Evolutionary conservation across 2,329 filamentous ascomycete genomes (phyloP).

Genomic region (Tolypocladium nubicola): DNA sequence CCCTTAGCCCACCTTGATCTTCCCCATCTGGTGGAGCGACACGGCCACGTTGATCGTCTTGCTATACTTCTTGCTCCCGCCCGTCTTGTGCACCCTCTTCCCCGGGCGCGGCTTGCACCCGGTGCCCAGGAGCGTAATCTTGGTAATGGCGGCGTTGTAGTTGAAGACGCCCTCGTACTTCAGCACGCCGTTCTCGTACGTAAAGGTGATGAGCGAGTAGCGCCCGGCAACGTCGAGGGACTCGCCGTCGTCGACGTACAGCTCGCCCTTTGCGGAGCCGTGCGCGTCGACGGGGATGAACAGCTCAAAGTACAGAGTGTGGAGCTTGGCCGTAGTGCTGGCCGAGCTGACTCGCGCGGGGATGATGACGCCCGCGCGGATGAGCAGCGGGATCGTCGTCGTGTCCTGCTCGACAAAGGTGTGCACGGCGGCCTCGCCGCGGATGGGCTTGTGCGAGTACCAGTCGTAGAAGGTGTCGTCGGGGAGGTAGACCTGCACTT

Average conservation of each 20-base stretch:
- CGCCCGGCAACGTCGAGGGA: slow-evolving; percentile 45
- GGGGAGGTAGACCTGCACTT: slow-evolving; percentile 37
- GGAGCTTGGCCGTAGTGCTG: slow-evolving; percentile 54
- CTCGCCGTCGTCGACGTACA: slow-evolving; percentile 74
- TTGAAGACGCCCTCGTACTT: slow-evolving; percentile 41
- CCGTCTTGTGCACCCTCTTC: slow-evolving; percentile 1
- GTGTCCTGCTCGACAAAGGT: slow-evolving; percentile 23
- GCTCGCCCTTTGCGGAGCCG: slow-evolving; percentile 52
- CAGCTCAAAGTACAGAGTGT: slow-evolving; percentile 58
- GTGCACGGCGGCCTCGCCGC: slow-evolving; percentile 28
- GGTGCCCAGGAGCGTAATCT: slow-evolving; percentile 38
- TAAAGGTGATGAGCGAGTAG: slow-evolving; percentile 47
- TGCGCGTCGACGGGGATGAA: slow-evolving; percentile 54
- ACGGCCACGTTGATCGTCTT: slow-evolving; percentile 12
- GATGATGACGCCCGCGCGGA: slow-evolving; percentile 55
- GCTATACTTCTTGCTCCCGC: slow-evolving; percentile 6
- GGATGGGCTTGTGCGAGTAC: slow-evolving; percentile 35
- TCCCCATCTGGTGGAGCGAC: slow-evolving; percentile 9
- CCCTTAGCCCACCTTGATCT: neutral
- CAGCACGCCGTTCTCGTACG: slow-evolving; percentile 43
- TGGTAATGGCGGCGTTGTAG: slow-evolving; percentile 35
- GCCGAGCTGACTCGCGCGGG: slow-evolving; percentile 44
- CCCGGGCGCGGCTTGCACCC: neutral
- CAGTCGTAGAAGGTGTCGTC: slow-evolving; percentile 39
- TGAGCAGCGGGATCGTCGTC: slow-evolving; percentile 52